Evolutionary conservation across 192 early-diverging fungal genomes (phyloP).

Genomic region (Rhizophagus sp.): DNA sequence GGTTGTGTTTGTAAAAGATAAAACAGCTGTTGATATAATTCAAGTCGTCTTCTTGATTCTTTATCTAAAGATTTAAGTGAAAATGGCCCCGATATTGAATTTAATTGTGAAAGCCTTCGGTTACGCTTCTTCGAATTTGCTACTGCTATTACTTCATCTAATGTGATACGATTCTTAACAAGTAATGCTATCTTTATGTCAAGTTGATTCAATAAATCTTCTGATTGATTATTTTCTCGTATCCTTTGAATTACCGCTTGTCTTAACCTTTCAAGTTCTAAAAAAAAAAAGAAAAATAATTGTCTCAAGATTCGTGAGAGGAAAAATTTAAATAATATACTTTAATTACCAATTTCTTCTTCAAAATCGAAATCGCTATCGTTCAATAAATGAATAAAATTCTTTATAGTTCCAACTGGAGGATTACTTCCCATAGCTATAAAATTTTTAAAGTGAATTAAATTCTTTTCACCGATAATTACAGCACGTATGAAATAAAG

Average conservation of each 20-base stretch:
- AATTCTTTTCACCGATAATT: neutral
- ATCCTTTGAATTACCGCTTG: slow-evolving; percentile 87
- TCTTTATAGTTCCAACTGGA: slow-evolving; percentile 77
- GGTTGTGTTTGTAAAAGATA: slow-evolving; percentile 98
- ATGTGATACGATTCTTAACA: slow-evolving; percentile 90
- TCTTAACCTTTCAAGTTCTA: slow-evolving; percentile 71
- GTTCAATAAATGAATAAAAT: slow-evolving; percentile 86
- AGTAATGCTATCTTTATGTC: slow-evolving; percentile 97
- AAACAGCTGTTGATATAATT: slow-evolving; percentile 91
- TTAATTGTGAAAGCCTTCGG: slow-evolving; percentile 46
- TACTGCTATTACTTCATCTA: slow-evolving; percentile 86
- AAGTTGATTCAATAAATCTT: slow-evolving; percentile 78
- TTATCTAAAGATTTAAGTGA: slow-evolving; percentile 85
- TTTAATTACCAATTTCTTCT: slow-evolving; percentile 73
- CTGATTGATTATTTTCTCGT: slow-evolving; percentile 82
- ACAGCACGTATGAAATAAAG: neutral
- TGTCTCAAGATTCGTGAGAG: neutral
- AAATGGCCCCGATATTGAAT: slow-evolving; percentile 52
- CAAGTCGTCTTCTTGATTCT: slow-evolving; percentile 72
- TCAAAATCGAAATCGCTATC: slow-evolving; percentile 92
- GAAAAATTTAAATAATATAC: neutral
- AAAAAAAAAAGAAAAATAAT: slow-evolving; percentile 13
- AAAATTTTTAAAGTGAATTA: neutral
- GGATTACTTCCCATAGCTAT: slow-evolving; percentile 73
- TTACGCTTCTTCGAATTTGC: slow-evolving; percentile 47